Base-by-base conservation (phyloP, 1,139 yeast species). In the Yamadazyma atmosphaerica region DNA sequence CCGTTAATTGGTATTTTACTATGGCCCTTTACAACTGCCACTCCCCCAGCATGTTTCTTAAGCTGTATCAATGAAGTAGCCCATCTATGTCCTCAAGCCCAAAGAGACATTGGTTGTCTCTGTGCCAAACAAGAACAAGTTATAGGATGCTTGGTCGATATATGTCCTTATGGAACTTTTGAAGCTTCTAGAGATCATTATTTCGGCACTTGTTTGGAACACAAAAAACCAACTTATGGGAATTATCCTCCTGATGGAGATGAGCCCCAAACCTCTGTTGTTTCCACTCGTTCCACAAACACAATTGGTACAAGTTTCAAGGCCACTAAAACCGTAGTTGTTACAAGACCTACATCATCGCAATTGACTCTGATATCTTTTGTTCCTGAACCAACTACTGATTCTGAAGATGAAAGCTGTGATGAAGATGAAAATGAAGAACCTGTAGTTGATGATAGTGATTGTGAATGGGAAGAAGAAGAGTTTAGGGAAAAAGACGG, bases 11-110 rank as follows among this genome's bases (percentile, higher is more conserved):
- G n/a, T n/a, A n/a, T n/a, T 19, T 6, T 19, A 19, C 22, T n/a
- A 33, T 29, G 6, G 16, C 46, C 3, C 56, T 43, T 12, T 19
- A 34, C 16, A 19, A 19, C 9, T 19, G 71, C 77, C 19, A 72
- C 79, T 0, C 81, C 81, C 1, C 83, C 83, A 2, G 80, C 81
- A 2, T 76, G 82, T 46, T 65, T 75, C 42, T 49, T 77, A 17
- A 56, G 69, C 24, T 77, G 82, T 54, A 54, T 72, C 21, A 64
- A 62, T 38, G 64, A 60, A 31, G 51, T 71, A 10, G 56, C 79
- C 11, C 54, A 53, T 22, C 36, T 49, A 35, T 74, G 79, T 49
- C 48, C 55, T 2, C 35, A 39, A 2, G 50, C 44, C 8, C 73
- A 65, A 26, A 37, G 46, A 2, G 77, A 75, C 50, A 47, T 74